These are phyloP conservation scores for Prunus campanulata DNA, from an alignment of 306 rosid genomes.

Conservation along the genomic window DNA sequence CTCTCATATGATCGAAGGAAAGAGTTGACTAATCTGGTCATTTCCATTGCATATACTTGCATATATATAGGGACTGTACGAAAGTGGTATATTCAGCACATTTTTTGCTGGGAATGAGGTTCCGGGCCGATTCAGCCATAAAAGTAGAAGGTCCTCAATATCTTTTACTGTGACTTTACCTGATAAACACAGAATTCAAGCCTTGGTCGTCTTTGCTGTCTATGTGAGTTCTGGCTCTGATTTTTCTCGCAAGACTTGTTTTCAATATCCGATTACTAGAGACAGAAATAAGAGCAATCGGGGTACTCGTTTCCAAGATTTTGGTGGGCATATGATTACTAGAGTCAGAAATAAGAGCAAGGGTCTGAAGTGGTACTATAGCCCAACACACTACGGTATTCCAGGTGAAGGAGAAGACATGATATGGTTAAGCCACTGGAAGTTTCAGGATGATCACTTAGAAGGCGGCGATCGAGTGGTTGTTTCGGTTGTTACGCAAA, in stretches of 20 bases:
- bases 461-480: no score
- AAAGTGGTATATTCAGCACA: background rate
- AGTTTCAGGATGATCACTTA: no score
- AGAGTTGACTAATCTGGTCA: background rate
- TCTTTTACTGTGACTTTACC: background rate
- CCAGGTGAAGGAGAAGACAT: background rate
- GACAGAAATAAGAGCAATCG: background rate
- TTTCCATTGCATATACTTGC: fast-evolving
- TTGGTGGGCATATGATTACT: no score
- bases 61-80: background rate
- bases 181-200: no score
- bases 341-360: background rate
- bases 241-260: no score
- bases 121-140: background rate
- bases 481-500: no score
- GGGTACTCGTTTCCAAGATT: no score
- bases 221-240: no score
- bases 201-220: no score
- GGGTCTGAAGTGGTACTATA: background rate
- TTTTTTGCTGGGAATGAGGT: background rate
- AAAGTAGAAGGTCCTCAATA: background rate
- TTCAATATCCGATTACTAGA: no score
- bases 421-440: conserved; percentile 12
- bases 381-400: fast-evolving
- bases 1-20: background rate